Base-by-base conservation (phyloP, 2,329 filamentous ascomycete species). In the Tolypocladium guangdongense region DNA sequence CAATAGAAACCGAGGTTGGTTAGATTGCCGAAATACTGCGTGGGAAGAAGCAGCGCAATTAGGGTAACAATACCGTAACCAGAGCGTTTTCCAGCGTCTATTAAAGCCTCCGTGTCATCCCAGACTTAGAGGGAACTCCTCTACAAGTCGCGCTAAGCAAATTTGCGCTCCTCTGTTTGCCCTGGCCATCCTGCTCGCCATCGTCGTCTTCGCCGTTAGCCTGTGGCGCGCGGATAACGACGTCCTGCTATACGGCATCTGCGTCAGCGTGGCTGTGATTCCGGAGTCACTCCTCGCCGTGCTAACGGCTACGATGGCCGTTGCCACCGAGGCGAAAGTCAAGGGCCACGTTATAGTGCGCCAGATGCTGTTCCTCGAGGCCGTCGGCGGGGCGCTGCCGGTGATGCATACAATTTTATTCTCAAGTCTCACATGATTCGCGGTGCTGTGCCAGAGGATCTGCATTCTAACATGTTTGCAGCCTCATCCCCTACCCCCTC, bases 71-170 rank as follows among this genome's bases (percentile, higher is more conserved):
- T 48, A 70, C 80, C 60, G 72, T 81, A 49, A 66, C 65, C 59
- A 67, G 71, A 47, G 66, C 71, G 33, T 63, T 74, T 57, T 72
- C 73, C 61, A 72, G 71, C 54, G 69, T 67, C 57, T 72, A 72
- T 55, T 69, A 71, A 54, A 71, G 68, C 50, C 55, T 66, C 52
- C 75, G 78, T 47, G 77, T 77, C 58, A 75, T 87, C 56, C 76
- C 88, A 43, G 85, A 82, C 53, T 68, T 85, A 2, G 78, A 87
- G 52, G 90, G 90, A 50, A 95, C 90, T 1, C 90, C 90, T 0
- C 75, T 96, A 47, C 89, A 95, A 71, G 84, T 86, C 59, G 92
- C 88, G 64, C 77, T 96, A 51, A 89, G 87, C 71, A 90, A 91
- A 69, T 85, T 96, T 63, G 90, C 90, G 32, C 83, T 93, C 45